A percentile compares a stretch with the other conserved stretches of the same genome.
Evolutionary conservation across 805 yeast genomes (phyloP).

Genomic region (Zygoascus ofunaensis): DNA sequence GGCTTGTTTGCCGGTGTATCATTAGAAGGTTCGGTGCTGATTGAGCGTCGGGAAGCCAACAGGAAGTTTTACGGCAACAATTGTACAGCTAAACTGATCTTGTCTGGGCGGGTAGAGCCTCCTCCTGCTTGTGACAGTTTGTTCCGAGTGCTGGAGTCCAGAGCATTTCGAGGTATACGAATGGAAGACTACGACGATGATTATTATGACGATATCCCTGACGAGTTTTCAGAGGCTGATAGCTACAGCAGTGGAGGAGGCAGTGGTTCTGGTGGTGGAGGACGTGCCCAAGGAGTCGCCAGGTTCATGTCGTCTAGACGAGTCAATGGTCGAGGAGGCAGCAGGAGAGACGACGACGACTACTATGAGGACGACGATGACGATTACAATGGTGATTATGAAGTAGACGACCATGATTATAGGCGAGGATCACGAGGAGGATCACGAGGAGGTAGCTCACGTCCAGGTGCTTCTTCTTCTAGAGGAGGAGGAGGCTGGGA

Average conservation of each 20-base stretch:
- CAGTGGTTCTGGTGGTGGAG: constrained; percentile 13
- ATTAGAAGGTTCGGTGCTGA: constrained; percentile 87
- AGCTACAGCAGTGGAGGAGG: constrained; percentile 6
- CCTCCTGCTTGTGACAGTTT: constrained; percentile 87
- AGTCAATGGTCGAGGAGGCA: neutral
- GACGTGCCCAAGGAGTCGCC: constrained; percentile 18
- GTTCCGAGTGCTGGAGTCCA: constrained; percentile 74
- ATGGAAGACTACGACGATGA: constrained; percentile 54
- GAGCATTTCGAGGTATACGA: constrained; percentile 48
- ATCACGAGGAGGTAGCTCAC: neutral
- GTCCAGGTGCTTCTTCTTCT: neutral
- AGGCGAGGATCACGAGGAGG: constrained; percentile 4
- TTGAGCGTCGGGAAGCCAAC: constrained; percentile 97
- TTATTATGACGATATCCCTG: constrained; percentile 69
- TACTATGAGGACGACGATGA: constrained; percentile 13
- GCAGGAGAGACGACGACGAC: constrained; percentile 12
- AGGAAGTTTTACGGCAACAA: constrained; percentile 84
- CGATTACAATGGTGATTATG: neutral
- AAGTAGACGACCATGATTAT: neutral
- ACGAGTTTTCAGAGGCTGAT: constrained; percentile 46
- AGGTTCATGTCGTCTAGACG: constrained; percentile 9
- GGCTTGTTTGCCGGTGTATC: constrained; percentile 97
- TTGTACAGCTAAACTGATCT: constrained; percentile 79
- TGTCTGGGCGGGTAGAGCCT: constrained; percentile 81
- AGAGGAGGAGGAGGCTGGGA: constrained; percentile 46